Conservation (phyloP, 2,329 filamentous ascomycete species). For the Tolypocladium amazonense region DNA sequence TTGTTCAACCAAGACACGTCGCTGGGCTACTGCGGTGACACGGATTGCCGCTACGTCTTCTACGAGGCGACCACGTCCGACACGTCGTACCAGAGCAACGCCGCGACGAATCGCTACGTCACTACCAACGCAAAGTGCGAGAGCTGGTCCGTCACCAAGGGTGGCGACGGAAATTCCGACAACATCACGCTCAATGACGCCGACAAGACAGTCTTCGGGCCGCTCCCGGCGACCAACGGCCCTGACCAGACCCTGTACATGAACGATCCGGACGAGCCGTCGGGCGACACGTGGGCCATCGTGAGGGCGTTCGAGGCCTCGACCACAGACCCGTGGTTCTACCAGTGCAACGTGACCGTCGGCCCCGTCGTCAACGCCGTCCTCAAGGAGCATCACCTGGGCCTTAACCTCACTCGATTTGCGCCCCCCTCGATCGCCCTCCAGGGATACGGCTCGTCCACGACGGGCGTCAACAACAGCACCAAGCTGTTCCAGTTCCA, state of each 20-base stretch:
- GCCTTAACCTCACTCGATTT: conserved; percentile 20
- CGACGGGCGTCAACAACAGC: conserved; percentile 10
- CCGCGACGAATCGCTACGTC: conserved; percentile 23
- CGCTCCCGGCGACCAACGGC: conserved; percentile 17
- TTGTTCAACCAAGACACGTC: conserved; percentile 19
- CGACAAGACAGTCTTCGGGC: conserved; percentile 9
- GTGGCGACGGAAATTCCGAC: conserved; percentile 17
- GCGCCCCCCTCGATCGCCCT: conserved; percentile 28
- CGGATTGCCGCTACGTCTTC: conserved; percentile 24
- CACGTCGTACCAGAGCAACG: conserved; percentile 6
- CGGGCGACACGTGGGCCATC: conserved; percentile 14
- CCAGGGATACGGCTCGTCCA: conserved; percentile 22
- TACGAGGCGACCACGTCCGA: conserved; percentile 17
- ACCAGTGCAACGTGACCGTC: conserved; percentile 27
- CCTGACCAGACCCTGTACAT: conserved; percentile 25
- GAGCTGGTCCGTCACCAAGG: conserved; percentile 16
- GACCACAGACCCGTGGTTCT: conserved; percentile 25
- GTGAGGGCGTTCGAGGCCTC: conserved; percentile 28
- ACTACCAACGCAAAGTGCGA: conserved; percentile 16
- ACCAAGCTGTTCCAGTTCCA: conserved; percentile 19
- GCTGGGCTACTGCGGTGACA: conserved; percentile 20
- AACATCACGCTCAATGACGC: conserved; percentile 16
- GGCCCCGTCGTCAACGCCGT: conserved; percentile 21
- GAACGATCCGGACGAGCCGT: conserved; percentile 14
- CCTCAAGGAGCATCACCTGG: conserved; percentile 23